Conservation (phyloP, 345 rosid species). For the Carallia pectinifolia region DNA sequence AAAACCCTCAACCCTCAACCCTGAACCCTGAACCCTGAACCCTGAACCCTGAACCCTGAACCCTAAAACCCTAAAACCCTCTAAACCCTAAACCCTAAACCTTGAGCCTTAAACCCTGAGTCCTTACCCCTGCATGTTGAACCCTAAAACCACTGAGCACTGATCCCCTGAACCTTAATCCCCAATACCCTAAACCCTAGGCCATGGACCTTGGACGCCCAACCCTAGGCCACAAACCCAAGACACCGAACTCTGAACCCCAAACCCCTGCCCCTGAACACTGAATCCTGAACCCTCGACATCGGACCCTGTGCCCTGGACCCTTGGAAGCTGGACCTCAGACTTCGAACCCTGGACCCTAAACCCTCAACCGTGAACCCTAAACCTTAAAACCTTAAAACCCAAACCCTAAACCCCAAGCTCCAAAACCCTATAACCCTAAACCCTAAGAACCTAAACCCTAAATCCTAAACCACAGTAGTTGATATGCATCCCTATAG, state of each 20-base stretch:
- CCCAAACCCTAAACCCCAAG: constrained; percentile 15
- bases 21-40: too few relatives aligned
- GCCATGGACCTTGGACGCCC: too few relatives aligned
- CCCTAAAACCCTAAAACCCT: constrained; percentile 19
- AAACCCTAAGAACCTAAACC: constrained; percentile 22
- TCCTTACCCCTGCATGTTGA: too few relatives aligned
- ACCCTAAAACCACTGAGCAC: too few relatives aligned
- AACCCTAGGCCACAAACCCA: too few relatives aligned
- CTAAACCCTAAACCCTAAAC: constrained; percentile 17
- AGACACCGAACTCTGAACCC: constrained; percentile 3
- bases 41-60: too few relatives aligned
- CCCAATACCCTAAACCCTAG: constrained; percentile 13
- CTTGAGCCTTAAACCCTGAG: constrained; percentile 2
- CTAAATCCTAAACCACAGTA: constrained; percentile 13
- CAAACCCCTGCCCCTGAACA: not conserved
- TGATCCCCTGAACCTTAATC: not conserved
- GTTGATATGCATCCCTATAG: not conserved
- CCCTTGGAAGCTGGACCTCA: constrained; percentile 14
- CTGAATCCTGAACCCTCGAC: constrained; percentile 5
- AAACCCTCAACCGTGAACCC: not conserved
- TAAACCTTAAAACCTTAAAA: constrained; percentile 3
- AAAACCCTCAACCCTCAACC: too few relatives aligned
- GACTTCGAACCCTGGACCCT: constrained; percentile 17
- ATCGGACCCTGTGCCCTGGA: not conserved
- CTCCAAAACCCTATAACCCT: constrained; percentile 15